Percentiles rank a stretch among this genome's conserved stretches.
These are phyloP conservation scores for Flaveria floridana DNA, from an alignment of 140 eudicot genomes.

Conservation along the genomic window DNA sequence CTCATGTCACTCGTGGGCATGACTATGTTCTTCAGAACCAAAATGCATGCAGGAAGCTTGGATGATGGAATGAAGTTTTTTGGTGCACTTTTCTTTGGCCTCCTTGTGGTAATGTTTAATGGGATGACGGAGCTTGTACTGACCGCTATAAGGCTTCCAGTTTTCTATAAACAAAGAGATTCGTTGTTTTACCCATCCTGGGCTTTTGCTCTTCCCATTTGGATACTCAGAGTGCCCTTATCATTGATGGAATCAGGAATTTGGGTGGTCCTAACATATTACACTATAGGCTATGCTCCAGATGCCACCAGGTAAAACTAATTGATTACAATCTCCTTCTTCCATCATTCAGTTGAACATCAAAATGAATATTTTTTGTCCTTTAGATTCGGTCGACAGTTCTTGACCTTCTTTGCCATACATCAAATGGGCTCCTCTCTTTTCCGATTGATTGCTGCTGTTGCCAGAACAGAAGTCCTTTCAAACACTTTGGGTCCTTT, in stretches of 20 bases:
- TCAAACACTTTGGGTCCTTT: too few species aligned
- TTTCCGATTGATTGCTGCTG: too few species aligned
- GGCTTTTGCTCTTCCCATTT: conserved; percentile 52
- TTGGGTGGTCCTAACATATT: conserved; percentile 55
- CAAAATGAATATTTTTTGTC: too few species aligned
- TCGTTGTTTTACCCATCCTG: conserved; percentile 45
- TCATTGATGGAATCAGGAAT: conserved; percentile 53
- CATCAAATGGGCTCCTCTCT: too few species aligned
- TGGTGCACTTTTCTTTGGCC: conserved; percentile 50
- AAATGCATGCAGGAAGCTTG: conserved; percentile 37
- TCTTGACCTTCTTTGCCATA: too few species aligned
- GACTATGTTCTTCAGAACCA: conserved; percentile 43
- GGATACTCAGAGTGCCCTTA: conserved; percentile 46
- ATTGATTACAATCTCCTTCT: neutral
- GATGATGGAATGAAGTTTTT: conserved; percentile 47
- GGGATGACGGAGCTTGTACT: conserved; percentile 50
- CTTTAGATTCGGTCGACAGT: too few species aligned
- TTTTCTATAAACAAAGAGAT: conserved; percentile 47
- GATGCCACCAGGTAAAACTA: conserved; percentile 41
- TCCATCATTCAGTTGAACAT: too few species aligned
- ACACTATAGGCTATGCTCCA: conserved; percentile 63
- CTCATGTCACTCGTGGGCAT: conserved; percentile 42
- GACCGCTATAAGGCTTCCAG: conserved; percentile 49
- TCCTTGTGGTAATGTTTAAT: conserved; percentile 50
- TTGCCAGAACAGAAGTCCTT: too few species aligned